Conservation (phyloP, 768 basidiomycete genomes). For the Suillus ampliporus region DNA sequence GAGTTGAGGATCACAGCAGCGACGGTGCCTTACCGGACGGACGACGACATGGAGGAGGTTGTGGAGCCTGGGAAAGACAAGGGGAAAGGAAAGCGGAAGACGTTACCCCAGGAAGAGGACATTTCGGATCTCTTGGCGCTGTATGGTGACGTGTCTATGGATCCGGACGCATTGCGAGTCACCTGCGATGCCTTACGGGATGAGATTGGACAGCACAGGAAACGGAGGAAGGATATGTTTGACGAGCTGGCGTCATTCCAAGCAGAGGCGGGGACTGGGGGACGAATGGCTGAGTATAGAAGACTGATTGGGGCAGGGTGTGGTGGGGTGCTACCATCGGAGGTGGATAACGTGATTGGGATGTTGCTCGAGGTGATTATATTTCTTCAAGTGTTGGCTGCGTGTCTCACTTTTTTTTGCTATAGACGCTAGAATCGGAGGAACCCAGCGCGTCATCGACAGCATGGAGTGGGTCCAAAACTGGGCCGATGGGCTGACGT, state of each 20-base stretch:
- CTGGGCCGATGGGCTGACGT: slow-evolving; percentile 26
- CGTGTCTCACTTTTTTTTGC: slow-evolving; percentile 12
- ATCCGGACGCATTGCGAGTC: slow-evolving; percentile 56
- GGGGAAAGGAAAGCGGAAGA: slow-evolving; percentile 60
- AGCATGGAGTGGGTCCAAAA: slow-evolving; percentile 44
- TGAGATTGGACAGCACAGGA: slow-evolving; percentile 68
- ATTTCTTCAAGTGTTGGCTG: background rate
- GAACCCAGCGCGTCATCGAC: slow-evolving; percentile 67
- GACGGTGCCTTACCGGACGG: slow-evolving; percentile 51
- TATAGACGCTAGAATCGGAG: slow-evolving; percentile 80
- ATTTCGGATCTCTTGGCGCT: slow-evolving; percentile 66
- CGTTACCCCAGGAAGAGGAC: slow-evolving; percentile 55
- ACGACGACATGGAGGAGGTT: slow-evolving; percentile 51
- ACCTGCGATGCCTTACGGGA: slow-evolving; percentile 66
- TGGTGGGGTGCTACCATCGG: slow-evolving; percentile 82
- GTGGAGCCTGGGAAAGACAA: slow-evolving; percentile 48
- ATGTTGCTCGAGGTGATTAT: slow-evolving; percentile 78
- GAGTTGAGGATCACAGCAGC: slow-evolving; percentile 52
- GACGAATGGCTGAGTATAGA: slow-evolving; percentile 88
- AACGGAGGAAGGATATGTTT: slow-evolving; percentile 74
- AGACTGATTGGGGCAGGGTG: slow-evolving; percentile 89
- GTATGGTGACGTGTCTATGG: slow-evolving; percentile 60
- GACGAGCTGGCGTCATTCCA: slow-evolving; percentile 80
- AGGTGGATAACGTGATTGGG: slow-evolving; percentile 85
- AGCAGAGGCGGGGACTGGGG: slow-evolving; percentile 89